Evolutionary conservation across 1,139 yeast genomes (phyloP).

Genomic region (Nadsonia commutata): DNA sequence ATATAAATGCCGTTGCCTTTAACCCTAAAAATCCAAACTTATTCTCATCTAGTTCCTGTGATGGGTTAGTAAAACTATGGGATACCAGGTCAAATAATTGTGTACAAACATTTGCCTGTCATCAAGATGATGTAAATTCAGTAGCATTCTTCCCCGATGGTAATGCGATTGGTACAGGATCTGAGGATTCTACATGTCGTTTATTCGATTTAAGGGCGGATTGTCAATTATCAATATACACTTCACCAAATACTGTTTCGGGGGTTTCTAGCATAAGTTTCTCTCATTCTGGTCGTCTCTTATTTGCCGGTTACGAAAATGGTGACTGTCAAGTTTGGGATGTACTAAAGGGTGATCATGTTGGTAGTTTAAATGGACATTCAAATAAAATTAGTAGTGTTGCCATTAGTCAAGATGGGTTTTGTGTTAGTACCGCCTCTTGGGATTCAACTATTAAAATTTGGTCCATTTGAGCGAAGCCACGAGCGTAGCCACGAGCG

Average conservation of each 20-base stretch:
- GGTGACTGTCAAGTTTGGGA: constrained; percentile 73
- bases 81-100: constrained; percentile 80
- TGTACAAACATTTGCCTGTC: constrained; percentile 49
- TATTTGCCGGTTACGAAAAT: constrained; percentile 67
- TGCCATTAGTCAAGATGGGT: constrained; percentile 57
- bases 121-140: constrained; percentile 53
- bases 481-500: too few relatives aligned
- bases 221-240: constrained; percentile 46
- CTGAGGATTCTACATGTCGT: constrained; percentile 67
- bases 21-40: constrained; percentile 34
- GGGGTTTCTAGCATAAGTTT: constrained; percentile 53
- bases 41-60: constrained; percentile 85
- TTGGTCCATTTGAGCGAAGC: not conserved
- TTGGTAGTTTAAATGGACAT: constrained; percentile 50
- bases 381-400: constrained; percentile 49
- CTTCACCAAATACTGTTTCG: constrained; percentile 21
- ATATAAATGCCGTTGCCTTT: constrained; percentile 44
- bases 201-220: constrained; percentile 68
- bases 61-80: constrained; percentile 92
- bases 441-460: constrained; percentile 21
- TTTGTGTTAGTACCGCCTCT: constrained; percentile 23
- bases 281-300: constrained; percentile 59
- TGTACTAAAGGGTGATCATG: constrained; percentile 44
- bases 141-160: constrained; percentile 62
- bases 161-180: constrained; percentile 40